Base-by-base conservation (phyloP, 345 rosid genomes). In the Pistacia integerrima region DNA sequence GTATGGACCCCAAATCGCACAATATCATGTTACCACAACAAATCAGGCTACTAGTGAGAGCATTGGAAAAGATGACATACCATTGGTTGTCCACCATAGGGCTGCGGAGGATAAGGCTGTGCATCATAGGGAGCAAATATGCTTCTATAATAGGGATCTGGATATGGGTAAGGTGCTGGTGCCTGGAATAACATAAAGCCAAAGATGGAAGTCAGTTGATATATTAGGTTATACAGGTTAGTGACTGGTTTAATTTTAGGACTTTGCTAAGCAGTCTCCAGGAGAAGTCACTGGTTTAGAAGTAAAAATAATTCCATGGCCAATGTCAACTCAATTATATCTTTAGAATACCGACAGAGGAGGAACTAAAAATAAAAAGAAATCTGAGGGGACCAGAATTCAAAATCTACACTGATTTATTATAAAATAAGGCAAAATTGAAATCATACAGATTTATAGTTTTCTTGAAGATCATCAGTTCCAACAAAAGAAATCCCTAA, bases 141-240 rank as follows among this genome's bases (percentile, higher is more conserved):
- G 82, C 97, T 96, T 85, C 97, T 87, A 75, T 91, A 93, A 76
- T 93, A 96, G 60, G 97, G 99, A 87, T 93, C 97, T 60, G 97
- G 97, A 84, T 90, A 93, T 4, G 99, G 98, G 81, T 92, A 96
- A 66, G 87, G 78, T 64, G 88, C 86, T 13, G 92, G 92, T 59
- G 84, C 92, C 99, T 96, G 80, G 86, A 82, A 66, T 58, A 46
- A 51, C 78, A 84, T 10, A 80, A 74, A 67, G 52, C 82, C 72
- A 84, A 69, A 60, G 18, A 74, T 58, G 61, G 61, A 81, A 70
- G 52, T 78, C 22, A 83, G 75, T 67, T 75, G 2, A 69, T 17
- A 61, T 20, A 20, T 44, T 65, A 49, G 67, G 13, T 51, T 18
- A 41, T 18, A 61, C 49, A 77, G 44, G 51, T 64, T 74, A 36